These are phyloP conservation scores for Entomortierella beljakovae DNA, from an alignment of 192 early-diverging fungal species.

Conservation along the genomic window DNA sequence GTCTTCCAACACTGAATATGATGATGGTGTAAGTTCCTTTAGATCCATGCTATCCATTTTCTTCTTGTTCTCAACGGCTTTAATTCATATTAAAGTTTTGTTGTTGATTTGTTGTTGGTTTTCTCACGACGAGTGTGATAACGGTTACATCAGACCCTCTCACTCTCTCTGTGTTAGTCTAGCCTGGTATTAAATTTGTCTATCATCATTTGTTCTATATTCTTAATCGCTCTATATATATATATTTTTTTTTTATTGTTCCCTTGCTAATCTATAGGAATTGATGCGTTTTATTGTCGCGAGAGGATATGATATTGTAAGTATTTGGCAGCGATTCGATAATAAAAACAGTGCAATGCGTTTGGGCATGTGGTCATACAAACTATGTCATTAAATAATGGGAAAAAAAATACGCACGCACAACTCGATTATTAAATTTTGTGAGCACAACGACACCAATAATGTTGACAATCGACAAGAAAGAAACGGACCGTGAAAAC, in stretches of 20 bases:
- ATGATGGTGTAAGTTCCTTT: slow-evolving; percentile 46
- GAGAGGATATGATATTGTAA: slow-evolving; percentile 71
- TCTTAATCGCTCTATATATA: neutral
- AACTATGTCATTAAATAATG: slow-evolving; percentile 20
- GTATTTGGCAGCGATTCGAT: slow-evolving; percentile 18
- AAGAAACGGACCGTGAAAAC: no score
- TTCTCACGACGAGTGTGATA: neutral
- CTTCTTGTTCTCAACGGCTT: neutral
- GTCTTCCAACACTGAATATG: slow-evolving; percentile 44
- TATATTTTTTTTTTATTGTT: neutral
- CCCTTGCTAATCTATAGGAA: slow-evolving; percentile 48
- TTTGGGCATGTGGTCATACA: no score
- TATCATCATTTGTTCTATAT: neutral
- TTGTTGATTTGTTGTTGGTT: neutral
- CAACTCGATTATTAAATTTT: neutral
- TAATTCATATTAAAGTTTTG: neutral
- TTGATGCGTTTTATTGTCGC: slow-evolving; percentile 72
- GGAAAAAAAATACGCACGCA: neutral
- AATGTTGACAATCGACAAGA: neutral
- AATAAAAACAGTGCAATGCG: neutral
- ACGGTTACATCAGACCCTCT: no score
- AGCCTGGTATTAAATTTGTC: neutral
- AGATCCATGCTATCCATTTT: no score
- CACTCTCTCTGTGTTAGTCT: no score
- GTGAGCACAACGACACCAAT: neutral